Conservation (phyloP, 345 rosid genomes). For the Citrus cavaleriei region DNA sequence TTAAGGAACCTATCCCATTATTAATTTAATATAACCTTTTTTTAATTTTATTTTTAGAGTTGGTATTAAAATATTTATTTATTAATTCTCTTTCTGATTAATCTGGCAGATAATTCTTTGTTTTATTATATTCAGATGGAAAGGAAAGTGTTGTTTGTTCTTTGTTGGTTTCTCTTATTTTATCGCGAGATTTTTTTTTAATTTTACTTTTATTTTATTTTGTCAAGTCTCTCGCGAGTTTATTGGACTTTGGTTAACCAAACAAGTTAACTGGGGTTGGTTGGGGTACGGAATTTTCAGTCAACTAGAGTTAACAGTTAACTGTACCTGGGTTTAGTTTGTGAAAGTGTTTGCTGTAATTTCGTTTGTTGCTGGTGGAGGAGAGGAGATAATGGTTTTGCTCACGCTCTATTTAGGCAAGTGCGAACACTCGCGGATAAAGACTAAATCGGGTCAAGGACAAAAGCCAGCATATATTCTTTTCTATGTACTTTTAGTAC, state of each 20-base stretch:
- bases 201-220: not conserved
- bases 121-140: not conserved
- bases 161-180: not conserved
- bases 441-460: too few relatives aligned
- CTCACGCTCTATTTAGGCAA: not conserved
- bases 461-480: too few relatives aligned
- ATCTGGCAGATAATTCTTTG: not conserved
- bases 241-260: constrained; percentile 17
- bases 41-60: not conserved
- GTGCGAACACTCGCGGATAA: not conserved
- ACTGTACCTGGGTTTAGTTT: constrained; percentile 4
- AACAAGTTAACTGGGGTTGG: constrained; percentile 23
- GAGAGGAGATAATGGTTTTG: not conserved
- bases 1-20: constrained; percentile 39
- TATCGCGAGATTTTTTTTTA: not conserved
- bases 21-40: not conserved
- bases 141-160: not conserved
- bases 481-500: too few relatives aligned
- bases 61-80: constrained; percentile 21
- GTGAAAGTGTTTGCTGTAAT: constrained; percentile 5
- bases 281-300: not conserved
- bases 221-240: not conserved
- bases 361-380: not conserved
- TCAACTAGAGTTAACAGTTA: constrained; percentile 20
- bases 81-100: constrained; percentile 22